Conservation (phyloP, 225 moss, liverwort and hornwort species). For the Pseudoscleropodium purum region DNA sequence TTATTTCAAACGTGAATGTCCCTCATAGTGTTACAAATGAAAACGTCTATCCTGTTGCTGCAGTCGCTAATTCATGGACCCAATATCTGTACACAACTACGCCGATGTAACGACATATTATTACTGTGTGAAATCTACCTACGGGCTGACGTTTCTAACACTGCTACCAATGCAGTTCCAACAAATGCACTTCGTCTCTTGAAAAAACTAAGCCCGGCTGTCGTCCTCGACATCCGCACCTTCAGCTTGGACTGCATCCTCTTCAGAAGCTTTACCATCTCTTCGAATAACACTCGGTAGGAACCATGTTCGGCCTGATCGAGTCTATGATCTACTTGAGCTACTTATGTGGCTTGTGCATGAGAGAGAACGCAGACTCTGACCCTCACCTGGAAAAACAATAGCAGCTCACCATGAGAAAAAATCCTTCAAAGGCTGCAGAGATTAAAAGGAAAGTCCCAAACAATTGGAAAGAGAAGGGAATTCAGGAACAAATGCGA, state of each 20-base stretch:
- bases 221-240: conserved; percentile 15
- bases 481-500: background rate
- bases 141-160: background rate
- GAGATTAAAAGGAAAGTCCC: background rate
- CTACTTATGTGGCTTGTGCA: background rate
- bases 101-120: background rate
- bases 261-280: background rate
- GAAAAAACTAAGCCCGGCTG: conserved; percentile 13
- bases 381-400: conserved; percentile 5
- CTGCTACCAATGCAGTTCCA: background rate
- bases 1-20: background rate
- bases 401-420: background rate
- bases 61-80: background rate
- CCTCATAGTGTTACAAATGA: background rate
- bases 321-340: conserved; percentile 2
- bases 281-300: background rate
- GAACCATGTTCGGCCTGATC: conserved; percentile 1
- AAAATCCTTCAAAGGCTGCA: background rate
- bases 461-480: background rate
- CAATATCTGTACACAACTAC: background rate
- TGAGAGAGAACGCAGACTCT: conserved; percentile 11
- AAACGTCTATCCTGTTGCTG: background rate
- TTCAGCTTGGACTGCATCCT: background rate
- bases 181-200: conserved; percentile 6
- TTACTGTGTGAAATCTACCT: background rate